Conservation (phyloP, 1,284 basidiomycete genomes). For the Trichosporon sp. region DNA sequence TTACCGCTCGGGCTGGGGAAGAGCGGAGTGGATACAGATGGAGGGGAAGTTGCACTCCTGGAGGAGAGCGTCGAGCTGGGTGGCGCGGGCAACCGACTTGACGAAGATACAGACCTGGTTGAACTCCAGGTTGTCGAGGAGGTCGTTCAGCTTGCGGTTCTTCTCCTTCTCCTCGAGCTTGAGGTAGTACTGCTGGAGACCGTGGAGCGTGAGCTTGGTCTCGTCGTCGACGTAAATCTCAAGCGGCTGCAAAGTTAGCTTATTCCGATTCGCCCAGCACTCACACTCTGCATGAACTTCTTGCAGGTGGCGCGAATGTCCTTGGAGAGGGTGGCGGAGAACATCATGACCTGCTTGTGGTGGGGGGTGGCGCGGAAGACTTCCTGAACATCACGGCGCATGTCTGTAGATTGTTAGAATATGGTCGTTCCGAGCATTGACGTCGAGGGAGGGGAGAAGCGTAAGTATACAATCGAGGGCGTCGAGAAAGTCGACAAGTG, state of each 20-base stretch:
- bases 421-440: conserved; percentile 7
- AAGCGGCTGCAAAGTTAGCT: conserved; percentile 69
- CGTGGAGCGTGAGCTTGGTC: conserved; percentile 97
- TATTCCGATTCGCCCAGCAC: conserved; percentile 41
- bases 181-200: conserved; percentile 98
- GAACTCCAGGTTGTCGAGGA: conserved; percentile 96
- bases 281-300: conserved; percentile 99
- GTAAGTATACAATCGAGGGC: conserved; percentile 25
- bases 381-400: conserved; percentile 99
- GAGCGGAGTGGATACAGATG: conserved; percentile 94
- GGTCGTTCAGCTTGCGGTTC: conserved; percentile 96
- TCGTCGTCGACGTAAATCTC: conserved; percentile 99
- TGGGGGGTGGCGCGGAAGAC: conserved; percentile 99
- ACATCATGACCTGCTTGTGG: conserved; percentile 99
- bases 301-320: conserved; percentile 98
- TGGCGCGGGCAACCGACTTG: conserved; percentile 94
- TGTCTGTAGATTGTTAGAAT: conserved; percentile 67
- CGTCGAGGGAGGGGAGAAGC: conserved; percentile 13
- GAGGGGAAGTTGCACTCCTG: conserved; percentile 98
- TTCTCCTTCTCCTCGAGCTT: conserved; percentile 93
- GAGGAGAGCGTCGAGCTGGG: conserved; percentile 92
- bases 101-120: conserved; percentile 99
- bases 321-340: conserved; percentile 96
- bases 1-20: conserved; percentile 93
- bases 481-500: background rate